phyloP scores from a whole-genome alignment of 805 yeast genomes.

The Blastobotrys muscicola region DNA sequence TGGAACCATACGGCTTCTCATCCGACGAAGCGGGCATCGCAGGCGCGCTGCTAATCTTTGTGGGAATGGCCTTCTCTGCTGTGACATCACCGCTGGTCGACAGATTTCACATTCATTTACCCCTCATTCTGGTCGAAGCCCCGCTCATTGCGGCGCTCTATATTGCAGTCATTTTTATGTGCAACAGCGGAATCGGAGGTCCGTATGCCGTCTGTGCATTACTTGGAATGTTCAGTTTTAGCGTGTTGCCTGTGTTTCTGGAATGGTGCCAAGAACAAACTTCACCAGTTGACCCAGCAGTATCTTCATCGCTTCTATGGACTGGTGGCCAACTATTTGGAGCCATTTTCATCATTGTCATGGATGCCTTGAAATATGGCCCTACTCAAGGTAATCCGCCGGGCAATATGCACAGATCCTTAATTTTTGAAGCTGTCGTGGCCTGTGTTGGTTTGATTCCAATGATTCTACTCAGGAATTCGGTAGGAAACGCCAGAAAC shows the following conservation, averaged over 20 bases:
- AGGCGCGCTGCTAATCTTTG: conserved; percentile 25
- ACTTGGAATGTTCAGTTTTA: conserved; percentile 25
- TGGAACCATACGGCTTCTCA: conserved; percentile 27
- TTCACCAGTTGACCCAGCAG: conserved; percentile 26
- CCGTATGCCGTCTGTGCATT: conserved; percentile 25
- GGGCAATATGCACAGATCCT: conserved; percentile 25
- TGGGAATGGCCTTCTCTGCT: conserved; percentile 25
- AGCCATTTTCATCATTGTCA: conserved; percentile 25
- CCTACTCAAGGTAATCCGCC: conserved; percentile 23
- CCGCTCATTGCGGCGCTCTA: conserved; percentile 24
- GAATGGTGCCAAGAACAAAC: conserved; percentile 28
- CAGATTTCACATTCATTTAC: conserved; percentile 18
- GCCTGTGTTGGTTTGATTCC: conserved; percentile 22
- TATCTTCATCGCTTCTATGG: conserved; percentile 25
- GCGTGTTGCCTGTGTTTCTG: conserved; percentile 23
- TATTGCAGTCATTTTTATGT: conserved; percentile 25
- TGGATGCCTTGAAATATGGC: conserved; percentile 24
- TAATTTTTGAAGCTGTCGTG: conserved; percentile 26
- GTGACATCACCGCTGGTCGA: conserved; percentile 25
- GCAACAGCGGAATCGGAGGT: conserved; percentile 21
- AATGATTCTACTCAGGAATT: conserved; percentile 13
- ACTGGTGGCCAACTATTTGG: conserved; percentile 26
- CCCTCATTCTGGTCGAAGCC: conserved; percentile 17
- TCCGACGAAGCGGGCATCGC: conserved; percentile 27
- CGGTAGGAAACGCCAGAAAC: conserved; percentile 11